Evolutionary conservation across 768 basidiomycete genomes (phyloP), one percentile per base, ranked within the genome.

Genomic region (Lepiota subincarnata): DNA sequence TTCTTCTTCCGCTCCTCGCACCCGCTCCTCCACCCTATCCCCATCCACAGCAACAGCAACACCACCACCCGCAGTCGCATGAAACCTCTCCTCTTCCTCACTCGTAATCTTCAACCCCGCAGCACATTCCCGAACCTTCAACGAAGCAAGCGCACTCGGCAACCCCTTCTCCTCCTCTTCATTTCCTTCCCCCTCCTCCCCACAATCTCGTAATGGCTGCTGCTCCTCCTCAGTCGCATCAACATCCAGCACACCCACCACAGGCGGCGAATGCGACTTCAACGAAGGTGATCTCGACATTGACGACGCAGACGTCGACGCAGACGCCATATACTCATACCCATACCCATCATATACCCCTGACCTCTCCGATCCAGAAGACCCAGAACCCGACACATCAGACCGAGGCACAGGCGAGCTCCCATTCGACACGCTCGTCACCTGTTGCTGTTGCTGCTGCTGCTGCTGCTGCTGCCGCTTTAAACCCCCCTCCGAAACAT

Each of bases 361-460:
- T 19, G 19, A 13, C 42, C 18, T 24, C 42, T 18, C 24, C 19
- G 42, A 20, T 13, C 19, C 19, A 20, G 8, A 3, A 10, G 53
- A 20, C 19, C 19, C 19, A 20, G 8, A 3, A 4, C 50, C 54
- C 48, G 61, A 46, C 11, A 55, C 42, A 14, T 62, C 58, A 31
- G 62, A 60, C 24, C 3, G 24, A 18, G 64, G 31, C 10, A 31
- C 31, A 1, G 31, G 31, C 31, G 31, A 31, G 10, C 31, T 8
- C 31, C 4, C 31, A 31, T 31, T 31, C 31, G 31, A 31, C 31
- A 31, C 31, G 8, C 7, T 8, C 31, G 31, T 31, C 8, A 31
- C 3, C 24, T 24, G 24, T 5, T 24, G 24, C 5, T 24, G 24
- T 24, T 24, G 24, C 24, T 24, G 24, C 5, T 24, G 24, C 24